Evolutionary conservation across 2,329 filamentous ascomycete species (phyloP), one percentile per base, ranked within the genome.

Genomic region (Penicillium decumbens): DNA sequence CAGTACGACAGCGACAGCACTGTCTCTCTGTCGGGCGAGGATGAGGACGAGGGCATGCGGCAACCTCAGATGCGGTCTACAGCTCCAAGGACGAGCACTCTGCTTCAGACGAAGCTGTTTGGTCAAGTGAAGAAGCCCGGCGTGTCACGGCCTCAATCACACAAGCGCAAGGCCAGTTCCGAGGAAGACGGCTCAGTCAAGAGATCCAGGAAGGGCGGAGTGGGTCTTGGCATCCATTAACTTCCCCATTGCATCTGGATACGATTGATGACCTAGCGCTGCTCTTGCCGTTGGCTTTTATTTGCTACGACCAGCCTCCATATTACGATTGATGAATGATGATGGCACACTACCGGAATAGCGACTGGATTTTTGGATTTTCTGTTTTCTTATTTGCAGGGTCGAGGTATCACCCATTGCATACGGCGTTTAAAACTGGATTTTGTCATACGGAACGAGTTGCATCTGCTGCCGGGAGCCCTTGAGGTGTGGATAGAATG

Each of bases 1-100:
- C 74, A 76, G 37, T 58, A 84, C 68, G 90, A 89, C 67, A 83
- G 88, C 51, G 89, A 95, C 67, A 92, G 88, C 72, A 95, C 89
- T 1, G 90, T 93, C 42, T 93, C 89, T 1, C 85, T 81, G 18
- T 80, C 79, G 1, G 80, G 81, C 38, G 77, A 80, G 9, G 80
- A 77, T 44, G 83, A 87, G 35, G 80, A 15, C 23, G n/a, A 47
- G 25, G 41, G 40, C 5, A 20, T 38, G n/a, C 50, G 43, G 7
- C 50, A 51, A 20, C 51, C 47, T 9, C 49, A 56, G 9, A 50
- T 53, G 43, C 57, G 59, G 13, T 50, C 53, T 4, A 72, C 63
- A 50, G 70, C 66, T 58, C 72, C 68, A 50, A 73, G 68, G 59
- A 72, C 62, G 55, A 78, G 68, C 64, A 72, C 70, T 44, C 55